Base-by-base conservation (phyloP, 352 stramenopile genomes). In the Thalassiosira mediterranea region DNA sequence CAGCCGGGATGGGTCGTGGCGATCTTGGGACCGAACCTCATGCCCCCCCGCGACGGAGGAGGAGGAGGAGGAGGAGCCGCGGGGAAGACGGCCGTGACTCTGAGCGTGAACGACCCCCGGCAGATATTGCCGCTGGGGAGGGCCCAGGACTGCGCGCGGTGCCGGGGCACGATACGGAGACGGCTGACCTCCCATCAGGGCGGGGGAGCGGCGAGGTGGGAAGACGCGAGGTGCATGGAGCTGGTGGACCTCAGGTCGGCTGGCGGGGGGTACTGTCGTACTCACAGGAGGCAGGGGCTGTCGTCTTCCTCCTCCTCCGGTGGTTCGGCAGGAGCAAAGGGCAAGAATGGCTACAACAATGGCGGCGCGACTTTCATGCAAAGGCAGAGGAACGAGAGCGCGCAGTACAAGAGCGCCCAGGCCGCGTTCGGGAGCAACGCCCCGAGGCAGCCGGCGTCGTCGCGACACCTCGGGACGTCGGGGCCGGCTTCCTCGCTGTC, bases 131-230 rank as follows among this genome's bases (percentile, higher is more conserved):
- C 78, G 0, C 76, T 92, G 23, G 86, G 73, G 17, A 85, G 66
- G 47, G 83, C 81, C 19, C 42, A 66, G n/a, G 86, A 92, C 48
- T 88, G 70, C 71, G 86, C 71, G 61, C 54, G 52, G 26, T 92
- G 86, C 47, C 73, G 82, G 54, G 86, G 63, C 8, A 83, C 37
- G 1, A 53, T 66, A 21, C 28, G 65, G 34, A 72, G 60, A 42
- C 15, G 78, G 76, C 56, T 57, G 34, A 49, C 11, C 1, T 23
- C 15, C 0, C 8, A 44, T 15, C 37, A 44, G 8, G 47, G 79
- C 25, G 73, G 67, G 67, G 75, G 70, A 31, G 66, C 56, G 66
- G 15, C 49, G 40, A 72, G 46, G 25, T 81, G 48, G 32, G 53
- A 65, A 40, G 72, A 66, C n/a, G 61, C 62, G 47, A 31, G 38